Base-by-base conservation (phyloP, 2,329 filamentous ascomycete species). In the Gnomoniopsis sp. region DNA sequence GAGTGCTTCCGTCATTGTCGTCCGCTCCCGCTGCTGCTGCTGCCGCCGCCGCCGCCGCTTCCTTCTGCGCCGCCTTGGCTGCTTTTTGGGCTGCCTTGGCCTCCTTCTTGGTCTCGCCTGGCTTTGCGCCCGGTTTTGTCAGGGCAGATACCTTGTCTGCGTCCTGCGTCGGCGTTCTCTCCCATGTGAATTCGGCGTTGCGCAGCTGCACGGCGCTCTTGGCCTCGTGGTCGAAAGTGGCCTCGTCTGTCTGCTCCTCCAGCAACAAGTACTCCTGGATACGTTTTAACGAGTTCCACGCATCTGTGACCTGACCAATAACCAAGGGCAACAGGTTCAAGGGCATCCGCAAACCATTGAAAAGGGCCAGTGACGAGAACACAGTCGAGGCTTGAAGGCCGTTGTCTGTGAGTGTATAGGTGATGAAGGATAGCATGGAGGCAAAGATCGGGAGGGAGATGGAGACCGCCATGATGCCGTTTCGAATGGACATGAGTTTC, bases 381-480 rank as follows among this genome's bases (percentile, higher is more conserved):
- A 98, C 83, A 23, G 87, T 79, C 0, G 92, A 91, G 0, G 95
- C 87, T 1, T 84, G 78, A 19, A 98, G 81, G 30, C 72, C 72
- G 65, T 92, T 88, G 59, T 88, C 79, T 1, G 86, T 82, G 41
- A 88, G 74, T 1, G 85, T 87, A 66, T 85, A 89, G 0, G 91
- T 93, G 73, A 98, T 93, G 72, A 98, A 98, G 0, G 93, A 86
- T 44, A 98, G 73, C 91, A 98, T 97, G 1, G 93, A 96, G 0
- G 93, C 92, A 66, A 98, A 97, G 55, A 96, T 90, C 7, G 95
- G 93, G 68, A 96, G 82, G 1, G 91, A 89, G 82, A 96, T 85
- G 68, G 90, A 90, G 52, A 95, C 79, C 14, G 91, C 89, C 72
- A 92, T 88, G 75, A 96, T 91, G 46, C 81, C 91, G 70, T 96